A percentile compares a stretch with the other conserved stretches of the same genome.
These are phyloP conservation scores for Syzygium jambos DNA, from an alignment of 345 rosid genomes.

Conservation along the genomic window DNA sequence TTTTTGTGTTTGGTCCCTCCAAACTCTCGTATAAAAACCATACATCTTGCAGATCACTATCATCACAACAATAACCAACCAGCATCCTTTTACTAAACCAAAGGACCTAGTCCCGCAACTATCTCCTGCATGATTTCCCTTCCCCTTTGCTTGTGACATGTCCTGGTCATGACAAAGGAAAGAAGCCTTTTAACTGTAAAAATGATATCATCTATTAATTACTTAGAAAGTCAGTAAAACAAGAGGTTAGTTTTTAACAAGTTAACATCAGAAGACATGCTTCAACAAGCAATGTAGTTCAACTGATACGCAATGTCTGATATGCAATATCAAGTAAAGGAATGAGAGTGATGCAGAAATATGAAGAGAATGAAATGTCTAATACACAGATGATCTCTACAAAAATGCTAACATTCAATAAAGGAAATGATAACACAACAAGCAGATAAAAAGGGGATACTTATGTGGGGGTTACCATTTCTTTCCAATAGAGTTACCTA, in stretches of 20 bases:
- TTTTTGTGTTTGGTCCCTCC: slow-evolving; percentile 17
- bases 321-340: not conserved
- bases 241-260: not conserved
- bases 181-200: not conserved
- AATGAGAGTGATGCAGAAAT: not conserved
- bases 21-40: slow-evolving; percentile 16
- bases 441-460: not conserved
- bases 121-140: slow-evolving; percentile 8
- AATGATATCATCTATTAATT: not conserved
- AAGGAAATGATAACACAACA: not conserved
- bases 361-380: not conserved
- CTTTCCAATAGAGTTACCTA: not conserved
- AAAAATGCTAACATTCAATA: not conserved
- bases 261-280: not conserved
- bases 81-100: slow-evolving; percentile 27
- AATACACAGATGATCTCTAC: not conserved
- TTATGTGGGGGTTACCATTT: not conserved
- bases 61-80: slow-evolving; percentile 40
- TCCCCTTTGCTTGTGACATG: slow-evolving; percentile 7
- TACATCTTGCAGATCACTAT: slow-evolving; percentile 25
- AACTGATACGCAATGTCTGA: not conserved
- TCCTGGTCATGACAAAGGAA: slow-evolving; percentile 15
- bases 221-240: not conserved
- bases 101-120: slow-evolving; percentile 9
- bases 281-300: not conserved